Base-by-base conservation (phyloP, 768 basidiomycete genomes). In the Cyclocybe aegerita region DNA sequence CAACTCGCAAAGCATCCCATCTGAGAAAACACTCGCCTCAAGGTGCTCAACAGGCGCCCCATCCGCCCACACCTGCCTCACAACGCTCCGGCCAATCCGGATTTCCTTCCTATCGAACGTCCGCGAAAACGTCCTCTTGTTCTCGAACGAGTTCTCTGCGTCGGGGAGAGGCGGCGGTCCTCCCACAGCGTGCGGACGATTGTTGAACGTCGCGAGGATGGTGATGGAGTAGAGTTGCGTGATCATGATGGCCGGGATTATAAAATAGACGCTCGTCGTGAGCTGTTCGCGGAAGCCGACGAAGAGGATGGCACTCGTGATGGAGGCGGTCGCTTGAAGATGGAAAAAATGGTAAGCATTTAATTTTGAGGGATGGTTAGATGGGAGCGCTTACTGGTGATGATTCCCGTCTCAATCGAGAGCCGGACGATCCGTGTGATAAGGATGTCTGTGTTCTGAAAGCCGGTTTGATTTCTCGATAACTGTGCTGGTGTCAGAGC, bases 151-250 rank as follows among this genome's bases (percentile, higher is more conserved):
- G 36, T 52, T 61, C 38, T 61, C 60, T 42, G 50, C 43, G 43
- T 61, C 57, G 30, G 55, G 46, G 36, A 55, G 51, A 11, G 57
- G 53, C 9, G 60, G 60, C 31, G 57, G 53, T 29, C 60, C 62
- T 11, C 65, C 65, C 34, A 58, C 55, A 34, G 61, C 57, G 23
- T 54, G 44, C 9, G 62, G 60, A 16, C 67, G 65, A 39, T 65
- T 70, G 43, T 70, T 70, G 56, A 70, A 65, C 1, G 64, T 64
- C 30, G 64, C 66, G 39, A 69, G 51, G 40, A 68, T 64, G 0
- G 69, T 66, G 30, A 70, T 66, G 8, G 67, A 60, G 39, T 71
- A 72, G 4, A 72, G 58, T 39, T 71, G 69, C 16, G 67, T 64
- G 44, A 71, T 57, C 43, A 66, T 61, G 46, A 69, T 66, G 32